phyloP scores from a whole-genome alignment of 176 grass and related monocot genomes.

The Panicum miliaceum region DNA sequence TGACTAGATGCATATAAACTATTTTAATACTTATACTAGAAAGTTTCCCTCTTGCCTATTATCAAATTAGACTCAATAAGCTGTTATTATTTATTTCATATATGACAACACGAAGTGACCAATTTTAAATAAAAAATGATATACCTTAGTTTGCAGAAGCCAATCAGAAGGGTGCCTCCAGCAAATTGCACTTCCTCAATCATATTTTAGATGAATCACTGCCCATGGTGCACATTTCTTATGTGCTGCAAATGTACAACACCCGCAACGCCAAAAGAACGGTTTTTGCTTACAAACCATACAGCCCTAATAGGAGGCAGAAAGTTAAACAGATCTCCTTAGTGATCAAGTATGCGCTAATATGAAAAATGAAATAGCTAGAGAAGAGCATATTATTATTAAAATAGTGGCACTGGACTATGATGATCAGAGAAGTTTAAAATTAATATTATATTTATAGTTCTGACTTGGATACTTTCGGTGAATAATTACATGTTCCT shows the following conservation, averaged over 20 bases:
- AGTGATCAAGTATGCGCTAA: slow-evolving; percentile 27
- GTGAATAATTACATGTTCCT: not conserved
- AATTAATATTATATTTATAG: not conserved
- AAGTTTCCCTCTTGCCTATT: not conserved
- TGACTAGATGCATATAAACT: not conserved
- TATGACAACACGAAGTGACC: slow-evolving; percentile 26
- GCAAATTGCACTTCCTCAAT: slow-evolving; percentile 59
- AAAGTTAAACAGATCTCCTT: slow-evolving; percentile 41
- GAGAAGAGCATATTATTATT: slow-evolving; percentile 14
- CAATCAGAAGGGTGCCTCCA: slow-evolving; percentile 69
- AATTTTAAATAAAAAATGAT: slow-evolving; percentile 59
- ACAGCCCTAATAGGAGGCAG: slow-evolving; percentile 54
- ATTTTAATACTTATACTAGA: not conserved
- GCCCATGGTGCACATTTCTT: slow-evolving; percentile 86
- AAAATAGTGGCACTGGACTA: not conserved
- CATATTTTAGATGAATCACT: slow-evolving; percentile 57
- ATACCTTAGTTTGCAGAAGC: slow-evolving; percentile 68
- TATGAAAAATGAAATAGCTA: slow-evolving; percentile 17
- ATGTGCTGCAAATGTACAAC: slow-evolving; percentile 76
- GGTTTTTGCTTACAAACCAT: slow-evolving; percentile 73
- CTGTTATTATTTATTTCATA: slow-evolving; percentile 7
- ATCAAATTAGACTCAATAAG: slow-evolving; percentile 21
- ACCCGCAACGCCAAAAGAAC: slow-evolving; percentile 79
- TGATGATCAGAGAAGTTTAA: slow-evolving; percentile 7
- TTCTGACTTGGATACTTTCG: slow-evolving; percentile 20